Evolutionary conservation across 139 green algal species (phyloP), one percentile per base, ranked within the genome.

Genomic region (Chlamydomonas eustigma): DNA sequence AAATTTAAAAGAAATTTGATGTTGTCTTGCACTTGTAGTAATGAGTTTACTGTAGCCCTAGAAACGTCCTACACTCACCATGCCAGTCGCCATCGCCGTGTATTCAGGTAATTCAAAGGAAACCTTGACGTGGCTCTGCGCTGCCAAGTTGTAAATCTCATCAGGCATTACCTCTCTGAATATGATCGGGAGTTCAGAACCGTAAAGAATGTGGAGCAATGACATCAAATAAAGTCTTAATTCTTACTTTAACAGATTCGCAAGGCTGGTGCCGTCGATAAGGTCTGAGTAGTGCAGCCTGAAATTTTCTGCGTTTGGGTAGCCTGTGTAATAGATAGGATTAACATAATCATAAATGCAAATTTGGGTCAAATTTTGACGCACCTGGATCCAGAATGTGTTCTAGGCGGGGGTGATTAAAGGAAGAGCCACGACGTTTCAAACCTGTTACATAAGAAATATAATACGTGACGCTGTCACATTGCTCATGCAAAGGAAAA

Each of bases 121-220:
- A 0, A 93, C 87, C 34, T 80, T 73, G 30, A 94, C 89, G 77
- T 93, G 87, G 51, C 78, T 89, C 74, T 90, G 83, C n/a, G 90
- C 90, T 4, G 77, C 90, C n/a, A 95, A 78, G 75, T 95, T 93
- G 84, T 94, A 95, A 28, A 95, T 82, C 75, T 95, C 90, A 50
- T 88, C 69, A 2, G 89, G 90, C 74, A 84, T 50, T 24, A 81
- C 83, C 18, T 77, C 25, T 31, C 80, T 79, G 70, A 28, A 28
- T 3, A 28, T 12, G 44, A n/a, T n/a, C n/a, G n/a, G n/a, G n/a
- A n/a, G n/a, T n/a, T n/a, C n/a, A n/a, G n/a, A n/a, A n/a, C n/a
- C n/a, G n/a, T n/a, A n/a, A n/a, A n/a, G n/a, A n/a, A 70, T 18
- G 63, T 8, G 24, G n/a, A n/a, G n/a, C n/a, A n/a, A 58, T 28